Base-by-base conservation (phyloP, 306 rosid species). In the Comarum palustre region DNA sequence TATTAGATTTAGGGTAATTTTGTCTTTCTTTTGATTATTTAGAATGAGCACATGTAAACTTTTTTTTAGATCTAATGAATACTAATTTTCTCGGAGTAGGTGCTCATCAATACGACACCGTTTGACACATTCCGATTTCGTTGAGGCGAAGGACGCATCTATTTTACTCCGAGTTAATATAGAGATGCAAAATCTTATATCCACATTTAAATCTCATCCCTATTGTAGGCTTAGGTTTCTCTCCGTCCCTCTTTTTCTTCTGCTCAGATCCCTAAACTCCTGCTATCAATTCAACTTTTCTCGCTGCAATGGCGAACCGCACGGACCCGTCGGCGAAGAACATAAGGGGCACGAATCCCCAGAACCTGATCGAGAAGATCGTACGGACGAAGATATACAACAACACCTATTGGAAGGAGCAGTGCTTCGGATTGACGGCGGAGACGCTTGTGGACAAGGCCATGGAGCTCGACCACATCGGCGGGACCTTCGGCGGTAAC, bases 361-460 rank as follows among this genome's bases (percentile, higher is more conserved):
- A 95, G 81, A 95, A 95, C 75, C 82, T 95, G 22, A 96, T 95
- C 60, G 97, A 95, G 89, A 95, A 95, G 79, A 95, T 91, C 66
- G 81, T 95, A 19, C 91, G 99, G n/a, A 87, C 99, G 2, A 91
- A 95, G 89, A 91, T 95, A 61, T 90, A 95, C 74, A 95, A 95
- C 87, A 73, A 90, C 72, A 95, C 93, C 2, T 91, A 88, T 77
- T 95, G 97, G 99, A 95, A 95, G 88, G 99, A 91, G 73, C 99
- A 91, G 73, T 91, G 99, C 64, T 95, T 95, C 77, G 99, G 99
- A 25, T 80, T 95, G 68, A 95, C 99, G 13, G 99, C 99, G 48
- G 99, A 90, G 80, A 95, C 97, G 14, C 75, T 95, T 58, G 97
- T 95, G 24, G 99, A 95, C 83, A 91, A 95, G 75, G 97, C 99